Evolutionary conservation across 805 yeast species (phyloP).

Genomic region (Suhomyces prunicola): DNA sequence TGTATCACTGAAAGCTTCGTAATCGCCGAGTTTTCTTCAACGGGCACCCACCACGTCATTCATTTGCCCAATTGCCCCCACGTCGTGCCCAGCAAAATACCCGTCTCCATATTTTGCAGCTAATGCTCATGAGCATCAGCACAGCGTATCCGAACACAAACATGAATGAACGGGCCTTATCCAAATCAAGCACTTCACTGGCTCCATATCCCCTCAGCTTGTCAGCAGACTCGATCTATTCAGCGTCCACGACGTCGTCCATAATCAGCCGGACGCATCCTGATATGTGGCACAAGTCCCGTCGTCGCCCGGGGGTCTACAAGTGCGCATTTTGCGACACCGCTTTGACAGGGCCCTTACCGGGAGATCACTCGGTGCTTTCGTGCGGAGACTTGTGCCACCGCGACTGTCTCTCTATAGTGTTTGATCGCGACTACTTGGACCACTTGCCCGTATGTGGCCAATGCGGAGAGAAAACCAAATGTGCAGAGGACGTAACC

Average conservation of each 20-base stretch:
- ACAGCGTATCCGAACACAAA: neutral
- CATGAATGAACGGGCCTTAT: neutral
- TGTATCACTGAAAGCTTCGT: neutral
- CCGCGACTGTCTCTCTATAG: conserved; percentile 19
- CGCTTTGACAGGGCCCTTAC: conserved; percentile 9
- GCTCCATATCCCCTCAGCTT: neutral
- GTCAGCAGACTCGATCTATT: conserved; percentile 4
- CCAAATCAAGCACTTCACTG: neutral
- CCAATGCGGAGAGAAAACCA: conserved; percentile 12
- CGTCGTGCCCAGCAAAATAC: neutral
- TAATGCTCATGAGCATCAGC: neutral
- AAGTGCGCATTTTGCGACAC: conserved; percentile 20
- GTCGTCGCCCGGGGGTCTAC: conserved; percentile 1
- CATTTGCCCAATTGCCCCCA: neutral
- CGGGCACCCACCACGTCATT: neutral
- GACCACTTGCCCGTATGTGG: conserved; percentile 12
- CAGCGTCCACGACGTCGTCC: conserved; percentile 6
- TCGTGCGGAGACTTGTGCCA: conserved; percentile 26
- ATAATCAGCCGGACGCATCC: neutral
- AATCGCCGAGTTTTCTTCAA: neutral
- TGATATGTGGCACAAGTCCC: neutral
- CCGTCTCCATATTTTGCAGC: neutral
- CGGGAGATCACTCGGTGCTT: conserved; percentile 17
- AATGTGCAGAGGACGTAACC: conserved; percentile 6
- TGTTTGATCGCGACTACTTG: conserved; percentile 11